phyloP scores from a whole-genome alignment of 805 yeast genomes.

The Kodamaea restingae region DNA sequence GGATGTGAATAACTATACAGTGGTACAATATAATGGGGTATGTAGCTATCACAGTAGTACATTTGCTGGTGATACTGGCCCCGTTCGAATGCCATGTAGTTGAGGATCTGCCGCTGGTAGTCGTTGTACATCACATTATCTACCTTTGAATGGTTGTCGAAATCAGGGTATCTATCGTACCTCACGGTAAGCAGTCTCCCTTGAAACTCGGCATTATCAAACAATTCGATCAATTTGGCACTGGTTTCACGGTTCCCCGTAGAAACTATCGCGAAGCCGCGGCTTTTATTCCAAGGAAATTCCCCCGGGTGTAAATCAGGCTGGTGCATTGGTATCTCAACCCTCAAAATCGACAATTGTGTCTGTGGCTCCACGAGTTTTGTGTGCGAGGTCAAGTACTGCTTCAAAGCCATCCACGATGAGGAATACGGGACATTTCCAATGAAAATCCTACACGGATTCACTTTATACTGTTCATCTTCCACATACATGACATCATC shows the following conservation, averaged over 20 bases:
- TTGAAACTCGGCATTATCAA: conserved; percentile 52
- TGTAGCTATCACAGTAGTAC: conserved; percentile 19
- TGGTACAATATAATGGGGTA: neutral
- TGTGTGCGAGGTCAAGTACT: conserved; percentile 22
- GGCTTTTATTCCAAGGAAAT: conserved; percentile 17
- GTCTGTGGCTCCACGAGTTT: conserved; percentile 25
- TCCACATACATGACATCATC: conserved; percentile 2
- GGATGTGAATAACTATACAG: conserved; percentile 1
- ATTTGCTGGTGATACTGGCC: conserved; percentile 29
- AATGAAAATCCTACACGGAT: conserved; percentile 44
- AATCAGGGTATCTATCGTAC: conserved; percentile 51
- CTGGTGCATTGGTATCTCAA: conserved; percentile 40
- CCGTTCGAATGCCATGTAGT: conserved; percentile 29
- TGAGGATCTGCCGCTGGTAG: conserved; percentile 7
- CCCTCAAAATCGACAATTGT: conserved; percentile 27
- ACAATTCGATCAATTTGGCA: conserved; percentile 42
- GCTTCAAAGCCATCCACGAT: conserved; percentile 32
- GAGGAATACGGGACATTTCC: conserved; percentile 54
- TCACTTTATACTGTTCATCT: conserved; percentile 28
- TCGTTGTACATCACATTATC: conserved; percentile 1
- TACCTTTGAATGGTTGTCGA: conserved; percentile 31
- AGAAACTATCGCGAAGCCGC: conserved; percentile 65
- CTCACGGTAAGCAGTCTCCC: conserved; percentile 61
- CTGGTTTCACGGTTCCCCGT: conserved; percentile 47
- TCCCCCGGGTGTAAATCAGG: conserved; percentile 5